Evolutionary conservation across 495 filamentous ascomycete genomes (phyloP), one percentile per base, ranked within the genome.

Genomic region (Symbiotaphrina buchneri): DNA sequence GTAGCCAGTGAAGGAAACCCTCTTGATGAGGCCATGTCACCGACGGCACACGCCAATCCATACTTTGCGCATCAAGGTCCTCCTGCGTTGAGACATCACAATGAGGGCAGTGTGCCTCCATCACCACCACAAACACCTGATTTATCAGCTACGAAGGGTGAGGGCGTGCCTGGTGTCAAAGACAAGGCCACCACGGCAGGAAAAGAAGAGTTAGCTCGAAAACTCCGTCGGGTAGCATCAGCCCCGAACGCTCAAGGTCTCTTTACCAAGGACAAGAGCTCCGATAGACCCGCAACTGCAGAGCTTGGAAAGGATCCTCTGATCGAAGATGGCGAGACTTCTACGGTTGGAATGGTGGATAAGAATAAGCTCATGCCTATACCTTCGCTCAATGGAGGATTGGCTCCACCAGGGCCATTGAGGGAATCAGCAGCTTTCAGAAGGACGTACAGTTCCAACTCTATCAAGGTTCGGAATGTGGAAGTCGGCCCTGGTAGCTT

Each of bases 31-130:
- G 60, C 64, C 40, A 61, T 92, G 34, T 92, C 82, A 37, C 87
- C 90, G 15, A 94, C 82, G 11, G 90, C 85, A 10, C 71, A 83
- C 39, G 90, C 84, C 18, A 97, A 97, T 46, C 87, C 87, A 3
- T 97, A 97, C 46, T 97, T 97, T 50, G 76, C 72, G 29, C 90
- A 95, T 49, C 87, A 97, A 48, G 87, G 87, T 32, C 85, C 82
- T 36, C 87, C 87, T 13, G 71, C 78, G 32, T 55, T 95, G 40
- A 69, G 87, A 40, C 87, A 97, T 55, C 83, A 84, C 53, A 90
- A 94, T 49, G 80, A 92, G 24, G 78, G 74, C 44, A 91, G 79
- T 41, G 76, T 87, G n/a, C 87, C 87, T 15, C 82, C 83, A 1
- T 92, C 84, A 22, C 90, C 87, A n/a, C 83, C 87, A 17, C 84